phyloP scores from a whole-genome alignment of 2,329 filamentous ascomycete genomes.

The Stemphylium vesicarium region DNA sequence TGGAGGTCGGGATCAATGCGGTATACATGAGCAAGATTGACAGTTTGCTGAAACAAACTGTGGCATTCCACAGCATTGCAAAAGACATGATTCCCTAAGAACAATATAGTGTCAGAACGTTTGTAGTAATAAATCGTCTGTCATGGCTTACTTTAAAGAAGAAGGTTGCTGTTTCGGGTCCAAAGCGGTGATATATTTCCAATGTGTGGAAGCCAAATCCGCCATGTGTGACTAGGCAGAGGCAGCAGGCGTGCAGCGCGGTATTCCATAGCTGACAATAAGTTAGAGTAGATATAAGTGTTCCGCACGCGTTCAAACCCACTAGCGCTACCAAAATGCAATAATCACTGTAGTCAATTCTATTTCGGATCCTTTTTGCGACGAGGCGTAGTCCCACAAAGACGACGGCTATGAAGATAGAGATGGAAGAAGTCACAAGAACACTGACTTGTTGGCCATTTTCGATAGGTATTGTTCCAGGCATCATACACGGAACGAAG shows the following conservation, averaged over 20 bases:
- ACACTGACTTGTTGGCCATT: constrained; percentile 15
- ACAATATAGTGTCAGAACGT: background rate
- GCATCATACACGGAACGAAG: background rate
- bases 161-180: constrained; percentile 20
- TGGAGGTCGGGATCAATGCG: constrained; percentile 18
- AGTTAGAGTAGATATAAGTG: background rate
- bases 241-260: constrained; percentile 22
- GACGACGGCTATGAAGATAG: constrained; percentile 17
- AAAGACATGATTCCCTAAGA: constrained; percentile 26
- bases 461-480: constrained; percentile 14
- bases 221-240: constrained; percentile 24
- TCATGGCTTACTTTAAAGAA: constrained; percentile 26
- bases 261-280: constrained; percentile 21
- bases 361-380: constrained; percentile 11
- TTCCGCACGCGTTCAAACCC: background rate
- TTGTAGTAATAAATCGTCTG: background rate
- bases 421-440: constrained; percentile 10
- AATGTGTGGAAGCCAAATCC: constrained; percentile 28
- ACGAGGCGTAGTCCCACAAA: constrained; percentile 16
- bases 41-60: constrained; percentile 26
- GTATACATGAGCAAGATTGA: constrained; percentile 30
- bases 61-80: constrained; percentile 28
- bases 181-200: constrained; percentile 24
- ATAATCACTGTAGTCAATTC: constrained; percentile 23
- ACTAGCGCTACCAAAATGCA: constrained; percentile 21